Conservation (phyloP, 148 eudicot species). For the Camellia lanceoleosa region DNA sequence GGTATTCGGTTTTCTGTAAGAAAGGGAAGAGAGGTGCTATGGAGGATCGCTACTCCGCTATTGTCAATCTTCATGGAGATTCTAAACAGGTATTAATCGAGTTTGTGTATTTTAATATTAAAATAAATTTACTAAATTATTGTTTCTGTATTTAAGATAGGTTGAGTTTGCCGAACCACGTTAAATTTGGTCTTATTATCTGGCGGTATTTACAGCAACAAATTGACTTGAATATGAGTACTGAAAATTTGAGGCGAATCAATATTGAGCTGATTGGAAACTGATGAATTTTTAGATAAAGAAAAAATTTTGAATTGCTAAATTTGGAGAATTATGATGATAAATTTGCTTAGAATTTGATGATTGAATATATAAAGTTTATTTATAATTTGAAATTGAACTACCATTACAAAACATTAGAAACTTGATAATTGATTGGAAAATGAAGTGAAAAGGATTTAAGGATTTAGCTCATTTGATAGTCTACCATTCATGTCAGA, state of each 20-base stretch:
- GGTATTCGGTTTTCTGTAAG: constrained; percentile 51
- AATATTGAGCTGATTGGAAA: neutral
- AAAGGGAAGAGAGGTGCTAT: constrained; percentile 49
- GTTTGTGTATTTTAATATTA: too few species aligned
- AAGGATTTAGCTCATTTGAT: neutral
- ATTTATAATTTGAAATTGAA: too few species aligned
- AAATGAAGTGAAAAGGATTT: too few species aligned
- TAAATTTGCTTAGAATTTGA: neutral
- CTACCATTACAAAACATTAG: too few species aligned
- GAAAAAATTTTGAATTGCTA: neutral
- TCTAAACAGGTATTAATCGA: constrained; percentile 43
- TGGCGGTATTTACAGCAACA: too few species aligned
- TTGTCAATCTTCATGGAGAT: constrained; percentile 26
- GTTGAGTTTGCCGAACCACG: too few species aligned
- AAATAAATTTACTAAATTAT: too few species aligned
- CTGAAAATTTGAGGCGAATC: neutral
- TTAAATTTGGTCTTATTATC: too few species aligned
- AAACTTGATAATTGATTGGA: too few species aligned
- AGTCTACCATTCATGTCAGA: neutral
- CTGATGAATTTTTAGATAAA: neutral
- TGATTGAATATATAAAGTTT: too few species aligned
- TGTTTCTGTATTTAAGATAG: too few species aligned
- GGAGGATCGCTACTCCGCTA: constrained; percentile 60
- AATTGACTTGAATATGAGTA: too few species aligned
- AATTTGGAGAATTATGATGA: neutral